Conservation (phyloP, 2,329 filamentous ascomycete genomes). For the Aspergillus sp. region DNA sequence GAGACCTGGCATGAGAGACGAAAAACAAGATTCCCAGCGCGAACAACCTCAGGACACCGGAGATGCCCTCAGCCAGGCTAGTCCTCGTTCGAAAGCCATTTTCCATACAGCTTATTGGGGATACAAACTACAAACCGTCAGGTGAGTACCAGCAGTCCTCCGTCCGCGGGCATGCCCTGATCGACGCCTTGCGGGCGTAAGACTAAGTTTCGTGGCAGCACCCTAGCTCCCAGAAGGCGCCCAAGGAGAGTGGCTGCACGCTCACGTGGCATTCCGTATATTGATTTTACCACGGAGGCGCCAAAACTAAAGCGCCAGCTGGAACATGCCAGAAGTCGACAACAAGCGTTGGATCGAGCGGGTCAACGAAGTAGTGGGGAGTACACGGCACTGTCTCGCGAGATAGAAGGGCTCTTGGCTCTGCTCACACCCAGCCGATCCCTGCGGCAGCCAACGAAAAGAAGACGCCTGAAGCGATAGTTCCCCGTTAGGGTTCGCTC, state of each 20-base stretch:
- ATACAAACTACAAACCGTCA: neutral
- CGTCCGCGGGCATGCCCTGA: neutral
- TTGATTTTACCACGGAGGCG: slow-evolving; percentile 13
- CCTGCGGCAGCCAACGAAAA: slow-evolving; percentile 11
- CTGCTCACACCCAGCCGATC: slow-evolving; percentile 8
- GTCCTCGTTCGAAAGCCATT: neutral
- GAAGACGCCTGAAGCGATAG: slow-evolving; percentile 4
- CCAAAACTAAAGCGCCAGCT: slow-evolving; percentile 15
- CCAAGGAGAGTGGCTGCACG: neutral
- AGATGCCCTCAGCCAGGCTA: neutral
- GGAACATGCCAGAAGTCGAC: slow-evolving; percentile 12
- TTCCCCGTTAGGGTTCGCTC: neutral
- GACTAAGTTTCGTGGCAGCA: neutral
- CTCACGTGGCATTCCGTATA: neutral
- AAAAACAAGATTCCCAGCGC: neutral
- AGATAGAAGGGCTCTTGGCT: slow-evolving; percentile 13
- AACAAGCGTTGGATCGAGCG: slow-evolving; percentile 9
- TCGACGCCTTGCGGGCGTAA: neutral
- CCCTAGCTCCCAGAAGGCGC: neutral
- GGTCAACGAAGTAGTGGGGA: slow-evolving; percentile 4
- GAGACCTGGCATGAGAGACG: neutral
- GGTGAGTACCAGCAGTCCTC: neutral
- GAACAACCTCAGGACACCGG: neutral
- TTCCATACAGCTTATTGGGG: neutral
- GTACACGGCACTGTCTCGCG: slow-evolving; percentile 12